Evolutionary conservation across 306 rosid genomes (phyloP).

Genomic region (Citrullus mucosospermus): DNA sequence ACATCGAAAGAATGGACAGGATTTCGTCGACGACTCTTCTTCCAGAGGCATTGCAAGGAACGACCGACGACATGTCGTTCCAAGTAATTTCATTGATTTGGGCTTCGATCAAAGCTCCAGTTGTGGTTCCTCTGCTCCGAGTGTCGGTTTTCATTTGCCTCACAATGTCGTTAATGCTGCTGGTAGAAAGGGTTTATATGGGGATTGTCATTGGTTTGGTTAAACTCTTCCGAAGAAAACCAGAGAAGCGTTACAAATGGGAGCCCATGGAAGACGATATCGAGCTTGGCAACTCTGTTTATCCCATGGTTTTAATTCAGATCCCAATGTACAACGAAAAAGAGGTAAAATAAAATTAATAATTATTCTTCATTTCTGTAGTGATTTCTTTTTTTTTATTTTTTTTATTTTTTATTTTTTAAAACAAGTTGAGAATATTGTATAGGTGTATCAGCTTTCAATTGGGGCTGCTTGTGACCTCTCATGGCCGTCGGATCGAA

Average conservation of each 20-base stretch:
- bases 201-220: not conserved
- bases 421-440: too few species aligned
- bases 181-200: slow-evolving; percentile 10
- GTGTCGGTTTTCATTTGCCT: not conserved
- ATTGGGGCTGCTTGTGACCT: slow-evolving; percentile 9
- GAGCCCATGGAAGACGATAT: slow-evolving; percentile 10
- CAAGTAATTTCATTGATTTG: not conserved
- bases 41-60: not conserved
- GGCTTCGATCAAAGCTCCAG: not conserved
- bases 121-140: not conserved
- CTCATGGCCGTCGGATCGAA: slow-evolving; percentile 14
- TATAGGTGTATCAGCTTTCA: slow-evolving; percentile 10
- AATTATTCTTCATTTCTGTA: not conserved
- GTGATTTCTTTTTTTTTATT: not conserved
- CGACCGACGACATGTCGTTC: not conserved
- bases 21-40: not conserved
- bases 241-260: slow-evolving; percentile 11
- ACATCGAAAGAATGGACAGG: not conserved
- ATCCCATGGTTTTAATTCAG: slow-evolving; percentile 11
- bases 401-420: not conserved
- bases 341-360: not conserved
- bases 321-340: slow-evolving; percentile 13
- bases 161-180: slow-evolving; percentile 7
- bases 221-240: not conserved
- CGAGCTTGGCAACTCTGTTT: slow-evolving; percentile 12